Evolutionary conservation across 805 yeast species (phyloP), one percentile per base, ranked within the genome.

Genomic region (Aciculoconidium aculeatum): DNA sequence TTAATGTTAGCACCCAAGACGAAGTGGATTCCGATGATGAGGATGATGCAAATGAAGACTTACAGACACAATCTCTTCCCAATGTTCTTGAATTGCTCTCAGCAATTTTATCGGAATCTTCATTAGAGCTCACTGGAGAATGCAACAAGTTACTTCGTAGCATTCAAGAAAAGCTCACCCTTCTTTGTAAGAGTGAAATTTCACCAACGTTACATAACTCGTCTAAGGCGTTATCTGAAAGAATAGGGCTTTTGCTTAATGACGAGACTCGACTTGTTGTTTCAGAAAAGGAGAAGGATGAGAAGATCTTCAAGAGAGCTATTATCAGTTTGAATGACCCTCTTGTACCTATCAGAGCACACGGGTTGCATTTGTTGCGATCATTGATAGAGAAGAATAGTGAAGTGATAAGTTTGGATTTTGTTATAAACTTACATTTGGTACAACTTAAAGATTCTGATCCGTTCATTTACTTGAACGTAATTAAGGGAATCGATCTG

Each of bases 391-490:
- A 58, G 23, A 55, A 51, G 17, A 62, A 62, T 19, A 72, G 83
- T n/a, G 49, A 61, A 1, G 75, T 72, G 0, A 49, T 84, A 9
- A 46, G 69, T 0, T 27, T 71, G 7, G 72, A 69, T 3, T 69
- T 72, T 30, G 90, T 72, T 0, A 53, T 84, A 16, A 65, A 72
- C 11, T 53, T 85, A 9, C 84, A 82, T 47, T 45, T 82, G 11
- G 56, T 65, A 2, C 84, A 80, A 40, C 54, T 92, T 23, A 68
- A 70, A 26, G 94, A 86, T 41, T 66, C 75, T 0, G 98, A 90
- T 35, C 95, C 98, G 0, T 90, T 77, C 51, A 74, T 92, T 10
- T 92, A 85, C 49, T 51, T 92, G 31, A 90, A 85, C 46, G 81
- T 80, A 1, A 83, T 92, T 37, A 85, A 82, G 45, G 88, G 92